phyloP scores from a whole-genome alignment of 2,329 filamentous ascomycete genomes.

The Phaeophleospora eucalypticola region DNA sequence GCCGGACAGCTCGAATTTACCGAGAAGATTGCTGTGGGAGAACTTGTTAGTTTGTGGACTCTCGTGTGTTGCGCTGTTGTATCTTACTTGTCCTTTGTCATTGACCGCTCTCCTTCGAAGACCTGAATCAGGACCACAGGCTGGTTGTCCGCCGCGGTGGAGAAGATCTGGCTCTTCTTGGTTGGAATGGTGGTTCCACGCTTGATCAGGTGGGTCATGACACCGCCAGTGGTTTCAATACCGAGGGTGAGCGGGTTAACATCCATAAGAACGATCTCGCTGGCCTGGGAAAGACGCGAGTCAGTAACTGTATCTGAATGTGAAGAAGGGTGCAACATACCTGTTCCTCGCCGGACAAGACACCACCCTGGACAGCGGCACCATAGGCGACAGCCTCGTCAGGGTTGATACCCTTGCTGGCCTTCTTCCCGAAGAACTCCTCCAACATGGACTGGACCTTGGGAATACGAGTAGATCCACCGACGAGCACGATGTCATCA shows the following conservation, averaged over 20 bases:
- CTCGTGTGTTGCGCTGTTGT: too few relatives aligned
- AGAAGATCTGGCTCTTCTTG: conserved; percentile 99
- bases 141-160: conserved; percentile 96
- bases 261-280: conserved; percentile 90
- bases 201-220: conserved; percentile 98
- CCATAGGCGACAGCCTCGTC: conserved; percentile 98
- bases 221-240: conserved; percentile 97
- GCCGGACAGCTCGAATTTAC: conserved; percentile 96
- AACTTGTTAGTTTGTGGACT: too few relatives aligned
- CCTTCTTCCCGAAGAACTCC: conserved; percentile 97
- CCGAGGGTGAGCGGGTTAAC: conserved; percentile 94
- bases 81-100: conserved; percentile 53
- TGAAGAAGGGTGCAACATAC: conserved; percentile 11
- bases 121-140: conserved; percentile 99
- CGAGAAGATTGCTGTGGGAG: conserved; percentile 92
- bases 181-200: conserved; percentile 98
- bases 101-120: conserved; percentile 85
- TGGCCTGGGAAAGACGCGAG: conserved; percentile 60
- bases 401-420: conserved; percentile 98
- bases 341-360: conserved; percentile 79
- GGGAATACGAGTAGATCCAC: conserved; percentile 98
- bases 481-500: conserved; percentile 94
- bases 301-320: conserved; percentile 1
- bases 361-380: conserved; percentile 94
- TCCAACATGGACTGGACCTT: conserved; percentile 94